Evolutionary conservation across 495 filamentous ascomycete species (phyloP), one percentile per base, ranked within the genome.

Genomic region (Aspergillus egyptiacus): DNA sequence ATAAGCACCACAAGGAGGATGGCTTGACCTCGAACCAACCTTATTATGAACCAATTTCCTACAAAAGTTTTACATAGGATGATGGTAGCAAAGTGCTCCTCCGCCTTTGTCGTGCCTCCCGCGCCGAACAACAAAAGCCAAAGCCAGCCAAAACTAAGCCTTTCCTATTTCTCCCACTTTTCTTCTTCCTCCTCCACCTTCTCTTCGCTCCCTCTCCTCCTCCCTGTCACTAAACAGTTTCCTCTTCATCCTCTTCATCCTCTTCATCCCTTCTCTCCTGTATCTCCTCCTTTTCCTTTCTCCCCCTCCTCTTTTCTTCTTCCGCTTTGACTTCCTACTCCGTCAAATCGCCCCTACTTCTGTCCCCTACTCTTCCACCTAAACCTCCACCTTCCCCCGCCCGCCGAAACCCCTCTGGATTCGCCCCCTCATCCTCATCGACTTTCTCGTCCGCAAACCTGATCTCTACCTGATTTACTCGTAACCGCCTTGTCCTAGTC

Each of bases 171-270:
- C 47, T 47, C 51, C 39, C 19, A 51, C 53, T 57, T 57, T 44
- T 50, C 57, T 54, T 52, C 53, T 61, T 53, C 54, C 28, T 60
- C 56, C 46, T 42, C 54, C 51, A 53, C 57, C 54, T 56, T 56
- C 59, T 61, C 56, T 59, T 57, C 56, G 53, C 57, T 49, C 38
- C 54, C 57, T 49, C 48, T 57, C 56, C 53, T 57, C 51, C 38
- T 53, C 57, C 47, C 48, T 37, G 23, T 32, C 28, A 23, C 19
- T 17, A 33, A 28, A 27, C 5, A 52, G n/a, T n/a, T n/a, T n/a
- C n/a, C n/a, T n/a, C n/a, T n/a, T n/a, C 50, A 51, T 50, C 51
- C 57, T 57, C 51, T 46, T 46, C 57, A 59, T 31, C 51, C 54
- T 58, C 54, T 50, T 59, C 56, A 48, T 50, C 52, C 28, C 50